These are phyloP conservation scores for Emergomyces africanus DNA, from an alignment of 2,329 filamentous ascomycete genomes.

Conservation along the genomic window DNA sequence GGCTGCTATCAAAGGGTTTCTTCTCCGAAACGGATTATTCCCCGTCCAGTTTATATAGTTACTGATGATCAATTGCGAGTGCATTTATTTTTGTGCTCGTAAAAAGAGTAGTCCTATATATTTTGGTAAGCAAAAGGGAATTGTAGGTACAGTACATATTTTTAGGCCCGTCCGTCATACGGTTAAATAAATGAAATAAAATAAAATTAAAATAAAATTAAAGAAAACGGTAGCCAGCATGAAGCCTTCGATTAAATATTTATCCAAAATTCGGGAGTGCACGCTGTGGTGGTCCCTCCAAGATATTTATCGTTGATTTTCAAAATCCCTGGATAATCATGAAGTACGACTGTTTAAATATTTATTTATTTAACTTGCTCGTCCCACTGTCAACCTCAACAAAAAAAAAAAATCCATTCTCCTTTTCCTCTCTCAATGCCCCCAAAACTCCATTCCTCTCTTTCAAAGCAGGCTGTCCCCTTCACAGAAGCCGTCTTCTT, in stretches of 20 bases:
- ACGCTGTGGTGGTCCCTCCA: no score
- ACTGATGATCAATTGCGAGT: not conserved
- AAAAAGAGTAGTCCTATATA: no score
- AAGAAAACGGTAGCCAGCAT: not conserved
- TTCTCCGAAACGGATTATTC: not conserved
- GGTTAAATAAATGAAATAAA: not conserved
- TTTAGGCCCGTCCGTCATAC: not conserved
- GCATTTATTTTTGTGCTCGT: no score
- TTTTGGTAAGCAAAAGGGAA: no score
- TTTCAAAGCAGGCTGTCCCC: slow-evolving; percentile 23
- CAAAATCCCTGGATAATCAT: no score
- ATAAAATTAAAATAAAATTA: not conserved
- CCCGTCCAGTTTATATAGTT: not conserved
- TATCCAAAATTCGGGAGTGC: no score
- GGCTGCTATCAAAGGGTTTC: not conserved
- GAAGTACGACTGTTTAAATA: no score
- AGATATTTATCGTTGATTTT: no score
- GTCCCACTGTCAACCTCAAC: not conserved
- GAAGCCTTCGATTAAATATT: not conserved
- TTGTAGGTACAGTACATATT: no score
- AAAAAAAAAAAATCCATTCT: not conserved
- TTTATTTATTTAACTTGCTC: no score
- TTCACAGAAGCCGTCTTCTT: slow-evolving; percentile 19
- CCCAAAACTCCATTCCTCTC: slow-evolving; percentile 24
- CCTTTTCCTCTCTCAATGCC: slow-evolving; percentile 24